These are phyloP conservation scores for Malania oleifera DNA, from an alignment of 164 flowering plant genomes.

Conservation along the genomic window DNA sequence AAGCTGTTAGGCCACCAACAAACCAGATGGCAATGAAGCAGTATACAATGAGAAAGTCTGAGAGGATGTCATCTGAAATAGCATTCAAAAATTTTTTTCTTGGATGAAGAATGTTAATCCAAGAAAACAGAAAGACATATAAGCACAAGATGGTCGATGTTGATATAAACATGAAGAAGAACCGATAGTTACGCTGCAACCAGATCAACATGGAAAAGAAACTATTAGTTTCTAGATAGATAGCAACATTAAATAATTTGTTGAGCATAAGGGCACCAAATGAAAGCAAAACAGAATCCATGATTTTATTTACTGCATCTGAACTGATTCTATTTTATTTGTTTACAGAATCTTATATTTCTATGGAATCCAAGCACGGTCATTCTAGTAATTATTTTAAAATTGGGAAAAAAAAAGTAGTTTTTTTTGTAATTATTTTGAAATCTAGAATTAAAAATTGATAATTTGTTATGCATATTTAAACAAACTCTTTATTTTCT, in stretches of 20 bases:
- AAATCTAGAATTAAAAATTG: no score
- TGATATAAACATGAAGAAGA: constrained; percentile 70
- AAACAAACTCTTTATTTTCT: no score
- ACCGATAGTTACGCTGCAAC: constrained; percentile 90
- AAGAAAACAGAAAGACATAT: constrained; percentile 62
- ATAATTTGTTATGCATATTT: no score
- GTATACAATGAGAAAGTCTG: constrained; percentile 69
- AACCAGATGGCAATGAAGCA: constrained; percentile 94
- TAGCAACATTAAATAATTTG: not conserved
- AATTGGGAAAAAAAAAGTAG: no score
- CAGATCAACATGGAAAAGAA: constrained; percentile 2
- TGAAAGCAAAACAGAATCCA: not conserved
- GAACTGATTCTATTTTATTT: no score
- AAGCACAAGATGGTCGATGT: constrained; percentile 70
- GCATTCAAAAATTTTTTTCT: constrained; percentile 28
- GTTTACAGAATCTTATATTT: no score
- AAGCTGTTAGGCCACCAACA: constrained; percentile 86
- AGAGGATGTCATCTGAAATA: constrained; percentile 44
- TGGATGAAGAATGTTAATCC: constrained; percentile 41
- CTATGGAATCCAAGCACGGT: no score
- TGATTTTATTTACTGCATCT: no score
- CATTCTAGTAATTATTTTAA: no score
- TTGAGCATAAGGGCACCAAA: not conserved
- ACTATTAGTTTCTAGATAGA: constrained; percentile 9
- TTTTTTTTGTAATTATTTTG: no score